These are phyloP conservation scores for Boletus patriciae DNA, from an alignment of 768 basidiomycete genomes.

Conservation along the genomic window DNA sequence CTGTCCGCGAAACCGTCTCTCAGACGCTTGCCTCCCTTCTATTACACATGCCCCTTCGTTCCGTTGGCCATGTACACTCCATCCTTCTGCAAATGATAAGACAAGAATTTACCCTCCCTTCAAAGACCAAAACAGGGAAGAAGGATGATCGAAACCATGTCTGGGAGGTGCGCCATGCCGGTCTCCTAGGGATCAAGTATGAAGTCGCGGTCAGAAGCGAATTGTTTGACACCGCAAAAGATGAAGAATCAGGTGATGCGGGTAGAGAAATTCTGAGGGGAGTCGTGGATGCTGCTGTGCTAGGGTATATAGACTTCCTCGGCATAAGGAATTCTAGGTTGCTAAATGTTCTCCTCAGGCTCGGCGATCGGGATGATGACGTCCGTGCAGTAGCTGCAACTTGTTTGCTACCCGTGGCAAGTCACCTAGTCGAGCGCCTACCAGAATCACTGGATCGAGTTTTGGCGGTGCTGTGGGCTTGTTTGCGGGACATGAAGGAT, in stretches of 20 bases:
- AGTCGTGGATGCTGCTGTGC: slow-evolving; percentile 86
- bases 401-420: slow-evolving; percentile 85
- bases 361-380: slow-evolving; percentile 91
- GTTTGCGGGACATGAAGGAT: slow-evolving; percentile 90
- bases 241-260: slow-evolving; percentile 36
- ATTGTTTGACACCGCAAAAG: slow-evolving; percentile 52
- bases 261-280: slow-evolving; percentile 66
- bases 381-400: slow-evolving; percentile 94
- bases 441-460: slow-evolving; percentile 71
- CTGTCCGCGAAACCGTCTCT: slow-evolving; percentile 93
- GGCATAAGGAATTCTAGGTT: not conserved
- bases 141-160: slow-evolving; percentile 56
- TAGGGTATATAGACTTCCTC: slow-evolving; percentile 57
- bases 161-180: slow-evolving; percentile 99
- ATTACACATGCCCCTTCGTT: slow-evolving; percentile 81
- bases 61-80: slow-evolving; percentile 75
- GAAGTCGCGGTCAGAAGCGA: slow-evolving; percentile 93
- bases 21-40: slow-evolving; percentile 91
- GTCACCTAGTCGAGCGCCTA: slow-evolving; percentile 72
- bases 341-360: slow-evolving; percentile 44
- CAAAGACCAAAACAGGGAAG: slow-evolving; percentile 34
- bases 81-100: slow-evolving; percentile 91
- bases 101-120: slow-evolving; percentile 67
- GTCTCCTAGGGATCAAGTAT: slow-evolving; percentile 94
- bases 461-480: slow-evolving; percentile 85